phyloP scores from a whole-genome alignment of 176 grass and related monocot genomes.

The Rhynchospora tenuis region DNA sequence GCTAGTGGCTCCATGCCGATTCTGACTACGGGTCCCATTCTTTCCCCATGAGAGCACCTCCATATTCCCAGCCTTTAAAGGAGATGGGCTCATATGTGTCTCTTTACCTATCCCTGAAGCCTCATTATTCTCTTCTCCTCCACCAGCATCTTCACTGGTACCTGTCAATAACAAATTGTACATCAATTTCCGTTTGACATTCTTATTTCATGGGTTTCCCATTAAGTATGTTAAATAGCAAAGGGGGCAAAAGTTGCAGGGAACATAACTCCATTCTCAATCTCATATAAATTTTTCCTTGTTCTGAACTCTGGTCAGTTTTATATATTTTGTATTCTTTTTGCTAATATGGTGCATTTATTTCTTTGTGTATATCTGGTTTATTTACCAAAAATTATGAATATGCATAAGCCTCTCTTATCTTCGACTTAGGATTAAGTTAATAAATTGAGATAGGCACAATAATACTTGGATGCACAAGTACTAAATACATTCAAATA shows the following conservation, averaged over 20 bases:
- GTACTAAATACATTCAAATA: background rate
- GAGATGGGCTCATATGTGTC: slow-evolving; percentile 43
- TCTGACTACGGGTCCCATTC: slow-evolving; percentile 76
- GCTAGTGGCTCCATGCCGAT: slow-evolving; percentile 45
- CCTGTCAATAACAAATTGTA: slow-evolving; percentile 11
- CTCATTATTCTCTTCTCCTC: slow-evolving; percentile 56
- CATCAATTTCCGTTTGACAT: background rate
- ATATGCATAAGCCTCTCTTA: background rate
- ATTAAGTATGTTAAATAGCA: background rate
- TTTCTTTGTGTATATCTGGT: background rate
- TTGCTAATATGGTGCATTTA: background rate
- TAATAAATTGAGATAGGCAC: background rate
- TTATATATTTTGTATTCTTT: background rate
- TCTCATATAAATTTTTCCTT: background rate
- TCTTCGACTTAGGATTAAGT: background rate
- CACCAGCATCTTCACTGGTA: slow-evolving; percentile 39
- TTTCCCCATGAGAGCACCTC: slow-evolving; percentile 74
- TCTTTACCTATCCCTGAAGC: slow-evolving; percentile 13
- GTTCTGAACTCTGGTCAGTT: background rate
- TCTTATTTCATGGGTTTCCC: background rate
- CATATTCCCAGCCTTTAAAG: slow-evolving; percentile 43
- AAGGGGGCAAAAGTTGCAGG: background rate
- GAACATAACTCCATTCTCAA: background rate
- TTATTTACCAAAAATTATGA: background rate
- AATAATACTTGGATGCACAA: background rate